Percentiles rank a stretch among this genome's conserved stretches.
Conservation (phyloP, 2,329 filamentous ascomycete species). For the Westerdykella ornata region DNA sequence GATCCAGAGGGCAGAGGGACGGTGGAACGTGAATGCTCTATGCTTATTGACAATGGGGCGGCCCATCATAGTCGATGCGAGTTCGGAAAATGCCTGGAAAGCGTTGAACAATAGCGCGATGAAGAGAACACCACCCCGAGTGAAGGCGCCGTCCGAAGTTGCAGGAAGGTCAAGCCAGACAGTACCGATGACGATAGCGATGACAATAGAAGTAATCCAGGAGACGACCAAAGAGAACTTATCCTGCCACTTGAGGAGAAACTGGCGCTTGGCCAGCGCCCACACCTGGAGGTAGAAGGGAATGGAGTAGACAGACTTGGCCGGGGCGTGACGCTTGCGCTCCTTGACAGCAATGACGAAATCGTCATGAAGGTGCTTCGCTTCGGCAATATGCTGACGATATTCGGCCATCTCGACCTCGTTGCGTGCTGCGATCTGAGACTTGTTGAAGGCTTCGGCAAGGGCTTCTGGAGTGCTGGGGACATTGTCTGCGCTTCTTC, state of each 20-base stretch:
- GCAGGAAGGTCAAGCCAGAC: slow-evolving; percentile 66
- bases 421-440: slow-evolving; percentile 51
- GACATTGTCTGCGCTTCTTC: slow-evolving; percentile 58
- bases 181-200: slow-evolving; percentile 73
- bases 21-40: slow-evolving; percentile 73
- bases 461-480: slow-evolving; percentile 63
- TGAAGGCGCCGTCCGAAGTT: slow-evolving; percentile 64
- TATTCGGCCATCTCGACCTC: slow-evolving; percentile 63
- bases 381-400: slow-evolving; percentile 55
- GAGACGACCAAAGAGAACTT: slow-evolving; percentile 68
- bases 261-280: slow-evolving; percentile 78
- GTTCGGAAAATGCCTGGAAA: slow-evolving; percentile 77
- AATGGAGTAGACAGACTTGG: slow-evolving; percentile 72
- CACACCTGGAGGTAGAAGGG: slow-evolving; percentile 78
- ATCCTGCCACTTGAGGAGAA: slow-evolving; percentile 79
- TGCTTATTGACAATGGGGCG: slow-evolving; percentile 78
- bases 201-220: slow-evolving; percentile 63
- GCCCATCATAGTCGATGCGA: slow-evolving; percentile 68
- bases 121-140: slow-evolving; percentile 74
- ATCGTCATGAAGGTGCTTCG: slow-evolving; percentile 64
- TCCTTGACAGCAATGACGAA: slow-evolving; percentile 70
- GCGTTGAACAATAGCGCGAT: slow-evolving; percentile 75
- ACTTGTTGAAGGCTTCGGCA: slow-evolving; percentile 63
- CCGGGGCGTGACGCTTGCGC: slow-evolving; percentile 66
- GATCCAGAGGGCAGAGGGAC: slow-evolving; percentile 75